Evolutionary conservation across 2,329 filamentous ascomycete species (phyloP), one percentile per base, ranked within the genome.

Genomic region (Hyphodiscus sp.): DNA sequence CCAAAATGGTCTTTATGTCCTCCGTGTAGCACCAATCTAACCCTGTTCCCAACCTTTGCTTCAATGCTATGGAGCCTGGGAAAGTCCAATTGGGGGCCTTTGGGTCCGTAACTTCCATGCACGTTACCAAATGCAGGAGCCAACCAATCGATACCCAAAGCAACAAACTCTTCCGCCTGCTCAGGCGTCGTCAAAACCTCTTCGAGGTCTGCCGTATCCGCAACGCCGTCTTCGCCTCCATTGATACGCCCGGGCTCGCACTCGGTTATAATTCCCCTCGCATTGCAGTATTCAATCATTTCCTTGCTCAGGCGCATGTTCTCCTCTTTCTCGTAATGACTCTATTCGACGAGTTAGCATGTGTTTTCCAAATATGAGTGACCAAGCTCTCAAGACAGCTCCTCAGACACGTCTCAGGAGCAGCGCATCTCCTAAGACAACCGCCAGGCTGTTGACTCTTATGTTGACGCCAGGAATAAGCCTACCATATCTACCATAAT

Each of bases 401-500:
- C 23, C 23, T 26, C 23, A 26, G 23, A 4, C 23, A 26, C 8
- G 23, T 26, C 23, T 26, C 8, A 8, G 8, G 23, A 26, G 23
- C 23, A 26, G 23, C 8, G 3, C 23, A 26, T 26, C 23, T 26
- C 23, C 8, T 8, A 26, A 26, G 3, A 26, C 3, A 26, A 26
- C 8, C 8, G 4, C 23, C 23, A 8, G 8, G 4, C 23, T 26
- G 4, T 26, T 3, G 23, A 26, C 4, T 8, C 23, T 26, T 26
- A 26, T 4, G 3, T 26, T 26, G 4, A 26, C 23, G 8, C 3
- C 8, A 8, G 8, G 23, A 26, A 26, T 8, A 8, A 26, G 23
- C 23, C 3, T 26, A 26, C 23, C 85, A 89, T 89, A 69, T 89
- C 86, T 0, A 89, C 81, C 85, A 89, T 89, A 66, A 89, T 87